phyloP scores from a whole-genome alignment of 257 asterid species.

The Ilex aquifolium region DNA sequence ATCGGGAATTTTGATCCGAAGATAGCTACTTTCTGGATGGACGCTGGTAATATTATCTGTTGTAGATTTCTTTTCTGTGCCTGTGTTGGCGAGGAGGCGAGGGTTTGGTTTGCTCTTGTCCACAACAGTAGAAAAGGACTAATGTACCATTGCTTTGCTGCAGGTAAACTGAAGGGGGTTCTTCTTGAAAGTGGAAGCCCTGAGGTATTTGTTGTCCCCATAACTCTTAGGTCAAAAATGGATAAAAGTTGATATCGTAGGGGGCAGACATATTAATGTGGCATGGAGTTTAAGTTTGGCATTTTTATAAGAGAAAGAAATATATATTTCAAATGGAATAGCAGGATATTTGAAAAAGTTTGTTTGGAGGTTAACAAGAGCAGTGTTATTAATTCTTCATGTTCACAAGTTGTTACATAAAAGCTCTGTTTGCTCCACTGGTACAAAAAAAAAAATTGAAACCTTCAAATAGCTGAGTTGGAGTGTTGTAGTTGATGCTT shows the following conservation, averaged over 20 bases:
- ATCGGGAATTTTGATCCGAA: constrained; percentile 68
- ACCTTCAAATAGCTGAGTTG: too few relatives aligned
- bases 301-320: background rate
- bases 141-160: constrained; percentile 18
- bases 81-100: background rate
- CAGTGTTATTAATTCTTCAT: background rate
- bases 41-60: constrained; percentile 45
- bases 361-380: background rate
- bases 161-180: constrained; percentile 87
- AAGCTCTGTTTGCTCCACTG: too few relatives aligned
- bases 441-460: background rate
- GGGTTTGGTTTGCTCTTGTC: background rate
- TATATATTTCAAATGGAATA: background rate
- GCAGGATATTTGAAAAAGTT: background rate
- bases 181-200: constrained; percentile 93
- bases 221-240: background rate
- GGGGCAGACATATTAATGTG: background rate
- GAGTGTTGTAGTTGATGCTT: too few relatives aligned
- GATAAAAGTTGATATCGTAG: too few relatives aligned
- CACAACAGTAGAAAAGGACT: background rate
- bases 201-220: constrained; percentile 46
- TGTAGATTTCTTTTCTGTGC: constrained; percentile 4
- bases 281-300: background rate
- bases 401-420: too few relatives aligned
- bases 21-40: constrained; percentile 92